Base-by-base conservation (phyloP, 768 basidiomycete species). In the Hygrophorus pudorinus region DNA sequence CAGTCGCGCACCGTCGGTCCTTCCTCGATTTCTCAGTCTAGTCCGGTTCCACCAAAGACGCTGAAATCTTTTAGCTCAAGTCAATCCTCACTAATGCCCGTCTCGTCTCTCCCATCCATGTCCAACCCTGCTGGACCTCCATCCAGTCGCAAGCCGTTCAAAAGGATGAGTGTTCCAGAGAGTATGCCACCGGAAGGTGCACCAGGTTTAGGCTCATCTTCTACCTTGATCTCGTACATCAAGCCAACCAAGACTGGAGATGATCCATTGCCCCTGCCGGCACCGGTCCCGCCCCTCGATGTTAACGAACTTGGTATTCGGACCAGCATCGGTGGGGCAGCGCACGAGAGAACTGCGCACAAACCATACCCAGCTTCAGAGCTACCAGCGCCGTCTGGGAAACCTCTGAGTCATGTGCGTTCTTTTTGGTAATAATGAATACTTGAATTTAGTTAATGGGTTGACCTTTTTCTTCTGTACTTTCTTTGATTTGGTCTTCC, bases 381-480 rank as follows among this genome's bases (percentile, higher is more conserved):
- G 46, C 54, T 69, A 48, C 70, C 72, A 48, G 56, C 66, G 33
- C 66, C 76, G 42, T 62, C 74, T 49, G 72, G 76, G 51, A 79
- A 77, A 59, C 79, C 85, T 53, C 64, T 87, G 70, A 79, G 75
- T 65, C 85, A 89, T 79, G 85, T 89, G 78, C 83, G 85, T 87
- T 74, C 75, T 71, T 76, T 78, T 71, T 69, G 81, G 78, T 77
- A 68, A 76, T 68, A 58, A 61, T 57, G 58, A 56, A 56, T 51
- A 60, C 62, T 51, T 59, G 39, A 70, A 62, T 59, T 62, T 72
- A 67, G 71, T 78, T 64, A 67, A 66, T 64, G 52, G 53, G 51
- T 55, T 55, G 54, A 55, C 45, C 56, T 54, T 48, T 49, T 43
- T 48, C 49, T 51, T 43, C 36, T 47, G 58, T 58, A 54, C 54